These are phyloP conservation scores for Fusarium subglutinans DNA, from an alignment of 2,329 filamentous ascomycete species.

Conservation along the genomic window DNA sequence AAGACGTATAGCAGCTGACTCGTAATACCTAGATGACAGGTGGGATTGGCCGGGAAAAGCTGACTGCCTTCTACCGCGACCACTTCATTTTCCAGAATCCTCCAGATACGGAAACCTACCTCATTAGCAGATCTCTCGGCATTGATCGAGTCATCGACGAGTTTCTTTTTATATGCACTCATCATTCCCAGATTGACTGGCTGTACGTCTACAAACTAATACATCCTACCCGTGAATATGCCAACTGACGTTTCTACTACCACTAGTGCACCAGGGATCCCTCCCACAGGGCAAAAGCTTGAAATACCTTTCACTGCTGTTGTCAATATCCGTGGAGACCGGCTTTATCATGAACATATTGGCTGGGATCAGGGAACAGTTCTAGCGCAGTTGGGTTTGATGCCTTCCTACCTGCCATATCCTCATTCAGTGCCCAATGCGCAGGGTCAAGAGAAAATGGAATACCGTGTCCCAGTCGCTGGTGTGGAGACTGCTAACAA, in stretches of 20 bases:
- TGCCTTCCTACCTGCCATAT: conserved; percentile 69
- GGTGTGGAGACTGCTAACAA: conserved; percentile 46
- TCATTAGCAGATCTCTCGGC: conserved; percentile 76
- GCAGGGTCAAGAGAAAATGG: conserved; percentile 34
- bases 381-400: conserved; percentile 65
- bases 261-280: conserved; percentile 61
- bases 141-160: conserved; percentile 78
- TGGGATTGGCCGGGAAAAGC: conserved; percentile 69
- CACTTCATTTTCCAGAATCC: conserved; percentile 82
- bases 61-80: conserved; percentile 75
- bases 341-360: conserved; percentile 73
- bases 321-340: conserved; percentile 70
- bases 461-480: conserved; percentile 46
- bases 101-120: conserved; percentile 70
- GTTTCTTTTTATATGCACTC: conserved; percentile 72
- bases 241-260: not conserved
- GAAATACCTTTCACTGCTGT: conserved; percentile 69
- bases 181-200: conserved; percentile 71
- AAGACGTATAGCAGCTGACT: not conserved
- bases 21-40: conserved; percentile 61
- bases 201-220: conserved; percentile 58
- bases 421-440: conserved; percentile 61
- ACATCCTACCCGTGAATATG: accelerated
- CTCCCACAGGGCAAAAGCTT: conserved; percentile 61
- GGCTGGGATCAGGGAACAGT: conserved; percentile 74